phyloP scores from a whole-genome alignment of 805 yeast species.

The Suhomyces tanzawaensis region DNA sequence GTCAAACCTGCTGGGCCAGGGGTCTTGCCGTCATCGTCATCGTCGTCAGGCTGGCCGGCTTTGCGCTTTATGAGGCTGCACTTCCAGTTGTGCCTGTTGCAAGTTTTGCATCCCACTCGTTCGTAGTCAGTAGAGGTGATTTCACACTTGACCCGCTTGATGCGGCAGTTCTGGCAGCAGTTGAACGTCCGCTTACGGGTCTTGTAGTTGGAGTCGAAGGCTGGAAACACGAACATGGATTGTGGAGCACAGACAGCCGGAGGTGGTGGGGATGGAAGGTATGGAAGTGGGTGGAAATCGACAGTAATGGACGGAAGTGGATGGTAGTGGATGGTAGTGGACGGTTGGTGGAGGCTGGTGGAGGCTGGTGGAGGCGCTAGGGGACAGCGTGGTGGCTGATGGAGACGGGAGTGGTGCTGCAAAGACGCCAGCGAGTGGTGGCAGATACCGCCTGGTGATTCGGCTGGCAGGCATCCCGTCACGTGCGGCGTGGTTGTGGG shows the following conservation, averaged over 20 bases:
- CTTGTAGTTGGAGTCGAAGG: slow-evolving; percentile 32
- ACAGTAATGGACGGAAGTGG: background rate
- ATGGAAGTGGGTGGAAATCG: background rate
- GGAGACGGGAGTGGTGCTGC: too few relatives aligned
- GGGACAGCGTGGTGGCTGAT: too few relatives aligned
- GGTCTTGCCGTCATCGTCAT: background rate
- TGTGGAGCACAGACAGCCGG: background rate
- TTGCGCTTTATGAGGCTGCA: slow-evolving; percentile 15
- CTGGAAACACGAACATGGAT: slow-evolving; percentile 36
- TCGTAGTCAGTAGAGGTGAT: slow-evolving; percentile 25
- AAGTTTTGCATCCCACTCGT: slow-evolving; percentile 26
- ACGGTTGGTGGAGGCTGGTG: too few relatives aligned
- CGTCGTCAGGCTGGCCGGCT: background rate
- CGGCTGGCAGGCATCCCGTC: too few relatives aligned
- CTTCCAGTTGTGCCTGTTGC: slow-evolving; percentile 18
- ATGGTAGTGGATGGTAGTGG: background rate
- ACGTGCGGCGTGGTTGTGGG: background rate
- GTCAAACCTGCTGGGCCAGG: background rate
- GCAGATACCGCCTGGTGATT: too few relatives aligned
- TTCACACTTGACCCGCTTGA: slow-evolving; percentile 27
- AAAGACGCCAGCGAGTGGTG: too few relatives aligned
- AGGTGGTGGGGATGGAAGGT: background rate
- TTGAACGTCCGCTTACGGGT: slow-evolving; percentile 33
- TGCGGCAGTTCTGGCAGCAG: slow-evolving; percentile 32
- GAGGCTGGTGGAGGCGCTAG: too few relatives aligned